phyloP scores from a whole-genome alignment of 371 early-diverging fungal genomes.

The Funneliformis caledonium region DNA sequence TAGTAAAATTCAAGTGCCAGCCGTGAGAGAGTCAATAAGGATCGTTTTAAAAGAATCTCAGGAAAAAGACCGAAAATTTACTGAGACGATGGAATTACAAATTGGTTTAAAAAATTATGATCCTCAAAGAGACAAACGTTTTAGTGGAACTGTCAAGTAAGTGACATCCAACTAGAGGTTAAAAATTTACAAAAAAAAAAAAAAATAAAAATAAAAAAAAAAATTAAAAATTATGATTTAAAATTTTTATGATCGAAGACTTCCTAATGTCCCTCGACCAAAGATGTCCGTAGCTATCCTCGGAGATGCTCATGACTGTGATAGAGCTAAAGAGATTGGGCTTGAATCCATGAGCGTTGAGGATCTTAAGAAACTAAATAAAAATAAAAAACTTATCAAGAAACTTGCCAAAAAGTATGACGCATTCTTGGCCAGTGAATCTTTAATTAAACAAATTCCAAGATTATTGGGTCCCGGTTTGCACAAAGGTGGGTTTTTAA shows the following conservation, averaged over 20 bases:
- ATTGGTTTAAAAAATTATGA: slow-evolving; percentile 99
- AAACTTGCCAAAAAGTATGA: slow-evolving; percentile 95
- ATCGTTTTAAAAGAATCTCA: slow-evolving; percentile 72
- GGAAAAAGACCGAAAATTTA: slow-evolving; percentile 93
- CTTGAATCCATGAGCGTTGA: slow-evolving; percentile 97
- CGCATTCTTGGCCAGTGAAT: slow-evolving; percentile 98
- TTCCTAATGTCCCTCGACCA: slow-evolving; percentile 94
- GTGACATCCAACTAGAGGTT: neutral
- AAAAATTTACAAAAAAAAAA: neutral
- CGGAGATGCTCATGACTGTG: slow-evolving; percentile 96
- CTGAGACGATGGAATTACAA: slow-evolving; percentile 97
- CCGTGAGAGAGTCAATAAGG: slow-evolving; percentile 84
- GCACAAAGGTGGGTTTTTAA: slow-evolving; percentile 62
- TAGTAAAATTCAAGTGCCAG: slow-evolving; percentile 89
- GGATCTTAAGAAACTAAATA: slow-evolving; percentile 98
- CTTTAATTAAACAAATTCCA: slow-evolving; percentile 98
- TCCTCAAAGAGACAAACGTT: slow-evolving; percentile 99
- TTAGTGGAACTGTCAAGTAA: slow-evolving; percentile 92
- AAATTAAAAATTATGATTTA: neutral
- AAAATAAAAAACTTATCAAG: slow-evolving; percentile 99
- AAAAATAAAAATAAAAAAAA: too few species aligned
- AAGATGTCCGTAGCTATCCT: slow-evolving; percentile 94
- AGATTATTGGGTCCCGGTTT: slow-evolving; percentile 98
- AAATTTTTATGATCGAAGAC: slow-evolving; percentile 45
- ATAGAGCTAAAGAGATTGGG: slow-evolving; percentile 91